Percentiles rank a stretch among this genome's conserved stretches.
These are phyloP conservation scores for Rhodotorula sp. DNA, from an alignment of 1,284 basidiomycete species.

Conservation along the genomic window DNA sequence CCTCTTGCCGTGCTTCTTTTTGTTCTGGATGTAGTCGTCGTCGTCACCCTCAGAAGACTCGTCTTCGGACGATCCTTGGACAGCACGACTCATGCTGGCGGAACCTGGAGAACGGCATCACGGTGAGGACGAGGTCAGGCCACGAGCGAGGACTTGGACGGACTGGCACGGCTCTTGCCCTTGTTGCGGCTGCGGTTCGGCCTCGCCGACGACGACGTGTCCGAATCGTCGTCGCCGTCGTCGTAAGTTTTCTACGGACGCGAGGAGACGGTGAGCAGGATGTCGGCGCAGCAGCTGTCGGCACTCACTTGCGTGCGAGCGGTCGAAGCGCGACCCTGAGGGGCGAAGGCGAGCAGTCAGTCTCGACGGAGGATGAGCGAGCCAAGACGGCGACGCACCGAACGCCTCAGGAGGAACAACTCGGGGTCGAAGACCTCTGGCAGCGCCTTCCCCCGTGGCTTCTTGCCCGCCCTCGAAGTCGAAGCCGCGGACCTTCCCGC, in stretches of 20 bases:
- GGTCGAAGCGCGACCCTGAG: constrained; percentile 34
- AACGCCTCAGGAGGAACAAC: constrained; percentile 43
- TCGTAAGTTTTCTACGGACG: constrained; percentile 11
- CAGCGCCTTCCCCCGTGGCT: constrained; percentile 20
- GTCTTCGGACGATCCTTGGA: constrained; percentile 24
- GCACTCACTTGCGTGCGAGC: constrained; percentile 15
- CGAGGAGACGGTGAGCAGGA: not conserved
- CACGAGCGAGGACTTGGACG: not conserved
- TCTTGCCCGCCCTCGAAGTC: not conserved
- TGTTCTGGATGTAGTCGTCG: constrained; percentile 29
- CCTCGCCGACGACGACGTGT: constrained; percentile 4
- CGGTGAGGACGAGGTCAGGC: not conserved
- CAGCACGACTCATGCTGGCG: not conserved
- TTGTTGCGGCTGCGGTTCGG: constrained; percentile 19
- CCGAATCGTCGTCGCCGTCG: constrained; percentile 36
- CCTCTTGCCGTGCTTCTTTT: constrained; percentile 21
- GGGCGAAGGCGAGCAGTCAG: not conserved
- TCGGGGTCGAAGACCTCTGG: constrained; percentile 41
- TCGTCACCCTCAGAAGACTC: constrained; percentile 24
- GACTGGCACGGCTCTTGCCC: constrained; percentile 37
- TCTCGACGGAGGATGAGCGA: not conserved
- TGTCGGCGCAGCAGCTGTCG: not conserved
- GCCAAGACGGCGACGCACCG: constrained; percentile 29
- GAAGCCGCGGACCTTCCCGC: not conserved
- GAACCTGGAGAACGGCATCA: not conserved